Conservation (phyloP, 306 rosid species). For the Gastrolobium bilobum region DNA sequence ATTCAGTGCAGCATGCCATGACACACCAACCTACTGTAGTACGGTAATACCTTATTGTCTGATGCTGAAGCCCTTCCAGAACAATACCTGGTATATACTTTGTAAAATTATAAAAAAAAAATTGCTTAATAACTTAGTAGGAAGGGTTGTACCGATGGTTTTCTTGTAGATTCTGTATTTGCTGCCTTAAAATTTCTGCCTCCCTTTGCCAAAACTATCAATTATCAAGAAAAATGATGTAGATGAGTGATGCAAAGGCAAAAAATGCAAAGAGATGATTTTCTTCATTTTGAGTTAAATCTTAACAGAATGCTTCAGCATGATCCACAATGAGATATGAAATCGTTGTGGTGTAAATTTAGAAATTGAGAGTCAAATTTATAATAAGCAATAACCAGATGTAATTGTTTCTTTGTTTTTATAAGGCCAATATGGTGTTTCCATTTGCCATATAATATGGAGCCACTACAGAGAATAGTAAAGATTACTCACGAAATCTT, state of each 20-base stretch:
- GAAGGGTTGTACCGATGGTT: slow-evolving; percentile 67
- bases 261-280: slow-evolving; percentile 18
- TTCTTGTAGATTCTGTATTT: slow-evolving; percentile 79
- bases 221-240: slow-evolving; percentile 42
- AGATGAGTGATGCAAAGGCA: slow-evolving; percentile 17
- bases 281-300: slow-evolving; percentile 21
- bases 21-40: slow-evolving; percentile 32
- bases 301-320: slow-evolving; percentile 25
- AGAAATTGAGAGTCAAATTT: background rate
- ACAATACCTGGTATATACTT: slow-evolving; percentile 28
- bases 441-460: background rate
- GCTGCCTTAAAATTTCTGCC: slow-evolving; percentile 75
- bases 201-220: slow-evolving; percentile 88
- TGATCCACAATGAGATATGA: slow-evolving; percentile 7
- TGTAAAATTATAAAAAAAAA: slow-evolving; percentile 6
- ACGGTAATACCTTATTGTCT: slow-evolving; percentile 31
- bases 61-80: background rate
- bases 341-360: slow-evolving; percentile 21
- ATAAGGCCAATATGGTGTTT: background rate
- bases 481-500: background rate
- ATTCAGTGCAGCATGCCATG: slow-evolving; percentile 35
- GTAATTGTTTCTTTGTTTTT: background rate
- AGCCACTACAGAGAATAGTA: slow-evolving; percentile 24
- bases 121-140: slow-evolving; percentile 35
- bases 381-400: background rate